These are phyloP conservation scores for Cryptosporidium canis DNA, from an alignment of 169 alveolate genomes.

Conservation along the genomic window DNA sequence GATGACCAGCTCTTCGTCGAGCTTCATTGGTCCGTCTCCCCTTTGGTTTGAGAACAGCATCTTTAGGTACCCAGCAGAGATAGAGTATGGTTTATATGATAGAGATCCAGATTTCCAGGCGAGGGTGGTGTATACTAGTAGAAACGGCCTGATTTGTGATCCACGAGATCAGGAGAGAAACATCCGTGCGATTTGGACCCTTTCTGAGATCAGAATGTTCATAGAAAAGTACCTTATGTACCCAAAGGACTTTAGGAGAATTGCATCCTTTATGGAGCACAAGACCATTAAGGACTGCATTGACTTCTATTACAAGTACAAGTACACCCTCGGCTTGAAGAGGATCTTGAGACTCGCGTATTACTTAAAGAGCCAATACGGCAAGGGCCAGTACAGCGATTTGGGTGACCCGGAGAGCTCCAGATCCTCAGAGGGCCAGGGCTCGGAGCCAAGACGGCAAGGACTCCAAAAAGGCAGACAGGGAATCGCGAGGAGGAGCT, in stretches of 20 bases:
- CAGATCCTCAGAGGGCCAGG: no score
- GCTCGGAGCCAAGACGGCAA: no score
- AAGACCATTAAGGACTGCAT: conserved; percentile 87
- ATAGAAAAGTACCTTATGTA: conserved; percentile 86
- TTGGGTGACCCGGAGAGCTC: no score
- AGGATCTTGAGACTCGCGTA: conserved; percentile 51
- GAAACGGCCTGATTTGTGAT: conserved; percentile 19
- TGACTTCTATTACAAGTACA: conserved; percentile 77
- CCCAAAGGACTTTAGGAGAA: conserved; percentile 87
- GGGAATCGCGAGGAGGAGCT: background rate
- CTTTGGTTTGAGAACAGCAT: conserved; percentile 68
- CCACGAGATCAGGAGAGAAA: conserved; percentile 73
- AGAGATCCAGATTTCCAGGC: background rate
- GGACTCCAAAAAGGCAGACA: no score
- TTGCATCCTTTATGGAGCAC: conserved; percentile 85
- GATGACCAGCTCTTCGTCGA: conserved; percentile 45
- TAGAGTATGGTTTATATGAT: conserved; percentile 18
- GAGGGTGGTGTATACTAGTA: background rate
- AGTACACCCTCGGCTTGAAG: conserved; percentile 77
- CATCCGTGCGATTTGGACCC: conserved; percentile 83
- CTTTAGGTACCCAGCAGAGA: conserved; percentile 42
- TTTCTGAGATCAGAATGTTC: conserved; percentile 81
- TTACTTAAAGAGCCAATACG: conserved; percentile 9
- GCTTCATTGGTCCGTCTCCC: conserved; percentile 66
- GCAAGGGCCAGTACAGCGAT: background rate